phyloP scores from a whole-genome alignment of 2,329 filamentous ascomycete species.

The Truncatella angustata region DNA sequence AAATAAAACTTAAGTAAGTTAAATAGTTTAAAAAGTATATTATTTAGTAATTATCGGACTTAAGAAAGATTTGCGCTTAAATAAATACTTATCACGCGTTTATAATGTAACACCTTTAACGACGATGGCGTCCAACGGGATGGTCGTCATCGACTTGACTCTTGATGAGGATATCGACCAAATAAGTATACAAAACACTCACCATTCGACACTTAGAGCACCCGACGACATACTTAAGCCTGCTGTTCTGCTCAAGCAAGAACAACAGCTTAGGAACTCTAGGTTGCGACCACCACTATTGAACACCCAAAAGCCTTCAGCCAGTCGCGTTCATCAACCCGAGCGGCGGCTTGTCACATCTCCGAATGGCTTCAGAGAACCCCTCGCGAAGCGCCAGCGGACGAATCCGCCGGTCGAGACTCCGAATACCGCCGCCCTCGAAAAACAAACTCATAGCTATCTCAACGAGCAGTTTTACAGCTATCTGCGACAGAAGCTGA shows the following conservation, averaged over 20 bases:
- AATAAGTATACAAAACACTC: too few species aligned
- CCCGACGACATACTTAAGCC: too few species aligned
- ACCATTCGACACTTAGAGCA: too few species aligned
- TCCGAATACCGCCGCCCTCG: too few species aligned
- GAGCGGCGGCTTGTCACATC: background rate
- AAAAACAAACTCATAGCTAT: too few species aligned
- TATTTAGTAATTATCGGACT: conserved; percentile 10
- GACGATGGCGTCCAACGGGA: background rate
- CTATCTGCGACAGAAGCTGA: background rate
- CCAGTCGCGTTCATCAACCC: background rate
- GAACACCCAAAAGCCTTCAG: background rate
- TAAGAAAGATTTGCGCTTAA: conserved; percentile 10
- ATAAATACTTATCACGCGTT: conserved; percentile 11
- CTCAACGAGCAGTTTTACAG: background rate
- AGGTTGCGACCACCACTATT: background rate
- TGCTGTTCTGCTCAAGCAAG: background rate
- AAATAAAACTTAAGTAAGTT: too few species aligned
- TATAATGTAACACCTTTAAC: conserved; percentile 9
- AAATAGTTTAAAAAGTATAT: conserved; percentile 11
- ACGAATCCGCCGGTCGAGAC: background rate
- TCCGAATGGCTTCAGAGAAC: background rate
- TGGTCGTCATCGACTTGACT: conserved; percentile 18
- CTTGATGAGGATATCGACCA: conserved; percentile 10
- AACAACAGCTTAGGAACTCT: background rate
- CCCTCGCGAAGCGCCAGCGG: conserved; percentile 1